Base-by-base conservation (phyloP, 1,284 basidiomycete genomes). In the Cutaneotrichosporon daszewskae region DNA sequence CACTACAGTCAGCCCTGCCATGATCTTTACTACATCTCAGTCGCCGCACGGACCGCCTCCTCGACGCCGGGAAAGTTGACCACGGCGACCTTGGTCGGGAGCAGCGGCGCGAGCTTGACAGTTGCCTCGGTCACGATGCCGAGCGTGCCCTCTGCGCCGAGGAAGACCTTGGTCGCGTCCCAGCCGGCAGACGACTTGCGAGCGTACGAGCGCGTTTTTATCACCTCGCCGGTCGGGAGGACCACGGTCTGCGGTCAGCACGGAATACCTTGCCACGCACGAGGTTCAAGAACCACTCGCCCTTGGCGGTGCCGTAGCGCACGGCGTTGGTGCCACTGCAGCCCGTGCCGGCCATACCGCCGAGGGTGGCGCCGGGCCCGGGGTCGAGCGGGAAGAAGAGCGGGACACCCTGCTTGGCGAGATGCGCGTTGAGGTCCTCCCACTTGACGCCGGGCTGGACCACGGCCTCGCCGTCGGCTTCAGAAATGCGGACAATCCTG, bases 61-160 rank as follows among this genome's bases (percentile, higher is more conserved):
- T 75, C 68, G 20, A 79, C 75, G 20, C 66, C 65, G 5, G 71
- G 65, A 58, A 79, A 79, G 19, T 70, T 67, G 4, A 74, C 73
- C 14, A 74, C 72, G 6, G 72, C 76, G 25, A 71, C 75, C 44
- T 71, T 75, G 19, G 84, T 90, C 4, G 85, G 85, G n/a, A 88
- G 72, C 0, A 84, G 66, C 0, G 90, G 90, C 0, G 87, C 79
- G 6, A 95, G 76, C 6, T 85, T 76, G 38, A 94, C 74, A 0
- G 90, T 92, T 1, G 83, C 86, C 76, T 95, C 91, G 0, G 88
- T 92, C 25, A 96, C 78, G 43, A 97, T 87, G 0, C 92, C 92
- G 19, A 96, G 72, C 0, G 91, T 96, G 1, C 92, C 92, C 64
- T 97, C 92, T 0, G 90, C 87, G 16, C 92, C 91, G 40, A 95